Evolutionary conservation across 352 stramenopile species (phyloP).

Genomic region (Phytopythium mirpurense): DNA sequence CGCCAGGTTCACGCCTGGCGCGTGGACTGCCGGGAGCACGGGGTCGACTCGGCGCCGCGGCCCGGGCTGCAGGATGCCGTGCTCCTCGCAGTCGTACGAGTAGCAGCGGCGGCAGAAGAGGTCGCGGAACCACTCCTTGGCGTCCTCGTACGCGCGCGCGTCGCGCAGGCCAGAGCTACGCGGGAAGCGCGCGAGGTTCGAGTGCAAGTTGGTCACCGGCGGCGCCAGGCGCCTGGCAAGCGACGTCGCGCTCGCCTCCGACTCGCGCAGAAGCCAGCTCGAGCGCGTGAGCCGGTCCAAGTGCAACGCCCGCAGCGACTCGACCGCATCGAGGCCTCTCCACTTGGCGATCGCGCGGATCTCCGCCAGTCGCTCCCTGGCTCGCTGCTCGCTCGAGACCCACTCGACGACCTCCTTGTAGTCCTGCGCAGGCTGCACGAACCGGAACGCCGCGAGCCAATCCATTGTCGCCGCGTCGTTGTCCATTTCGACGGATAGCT

Average conservation of each 20-base stretch:
- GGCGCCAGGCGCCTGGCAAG: conserved; percentile 30
- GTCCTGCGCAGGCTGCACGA: conserved; percentile 19
- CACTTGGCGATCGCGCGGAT: neutral
- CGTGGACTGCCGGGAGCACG: conserved; percentile 45
- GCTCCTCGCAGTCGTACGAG: conserved; percentile 87
- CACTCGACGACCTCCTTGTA: conserved; percentile 15
- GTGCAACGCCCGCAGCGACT: neutral
- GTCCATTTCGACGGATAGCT: conserved; percentile 7
- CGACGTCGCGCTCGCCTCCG: conserved; percentile 6
- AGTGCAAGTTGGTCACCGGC: conserved; percentile 48
- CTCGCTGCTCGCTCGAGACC: neutral
- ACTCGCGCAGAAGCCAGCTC: conserved; percentile 31
- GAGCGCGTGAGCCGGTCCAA: conserved; percentile 12
- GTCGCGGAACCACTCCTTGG: conserved; percentile 77
- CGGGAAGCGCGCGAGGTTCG: conserved; percentile 35
- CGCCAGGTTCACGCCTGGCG: conserved; percentile 14
- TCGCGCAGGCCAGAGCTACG: conserved; percentile 31
- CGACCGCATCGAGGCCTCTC: neutral
- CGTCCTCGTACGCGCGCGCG: conserved; percentile 34
- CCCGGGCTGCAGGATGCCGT: conserved; percentile 73
- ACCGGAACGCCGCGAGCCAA: neutral
- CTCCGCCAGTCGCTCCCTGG: neutral
- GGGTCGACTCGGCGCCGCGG: conserved; percentile 43
- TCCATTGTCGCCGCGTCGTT: conserved; percentile 18
- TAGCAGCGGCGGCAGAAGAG: conserved; percentile 90